phyloP scores from a whole-genome alignment of 805 yeast genomes.

The Candida wancherniae region DNA sequence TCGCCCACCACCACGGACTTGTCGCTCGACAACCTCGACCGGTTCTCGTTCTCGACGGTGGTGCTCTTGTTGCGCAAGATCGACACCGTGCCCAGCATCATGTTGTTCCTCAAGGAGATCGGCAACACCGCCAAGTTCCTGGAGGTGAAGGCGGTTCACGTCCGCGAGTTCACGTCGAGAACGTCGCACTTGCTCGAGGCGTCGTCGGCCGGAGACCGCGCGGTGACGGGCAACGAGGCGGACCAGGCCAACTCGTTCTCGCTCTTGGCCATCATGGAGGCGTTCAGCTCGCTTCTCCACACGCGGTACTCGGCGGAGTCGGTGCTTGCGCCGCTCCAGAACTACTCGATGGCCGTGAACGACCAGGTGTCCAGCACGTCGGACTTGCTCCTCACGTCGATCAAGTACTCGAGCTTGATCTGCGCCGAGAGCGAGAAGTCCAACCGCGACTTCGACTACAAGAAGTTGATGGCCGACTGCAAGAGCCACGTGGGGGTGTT shows the following conservation, averaged over 20 bases:
- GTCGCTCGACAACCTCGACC: conserved; percentile 16
- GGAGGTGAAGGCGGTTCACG: conserved; percentile 47
- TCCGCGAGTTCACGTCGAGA: conserved; percentile 59
- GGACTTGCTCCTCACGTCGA: conserved; percentile 25
- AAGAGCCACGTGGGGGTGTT: conserved; percentile 32
- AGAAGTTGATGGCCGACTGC: conserved; percentile 23
- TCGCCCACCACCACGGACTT: conserved; percentile 7
- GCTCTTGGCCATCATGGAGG: conserved; percentile 30
- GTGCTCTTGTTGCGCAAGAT: conserved; percentile 26
- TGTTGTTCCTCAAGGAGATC: conserved; percentile 29
- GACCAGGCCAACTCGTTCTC: conserved; percentile 29
- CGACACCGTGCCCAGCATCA: conserved; percentile 30
- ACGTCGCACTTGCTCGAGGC: conserved; percentile 69
- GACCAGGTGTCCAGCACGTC: conserved; percentile 26
- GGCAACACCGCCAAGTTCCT: conserved; percentile 16
- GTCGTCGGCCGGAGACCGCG: conserved; percentile 34
- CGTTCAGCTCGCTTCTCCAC: conserved; percentile 30
- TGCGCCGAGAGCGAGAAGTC: conserved; percentile 13
- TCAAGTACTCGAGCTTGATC: conserved; percentile 10
- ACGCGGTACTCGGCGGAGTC: conserved; percentile 25
- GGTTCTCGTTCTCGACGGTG: conserved; percentile 22
- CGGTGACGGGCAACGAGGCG: conserved; percentile 17
- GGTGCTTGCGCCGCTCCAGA: conserved; percentile 28
- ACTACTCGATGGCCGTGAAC: conserved; percentile 27
- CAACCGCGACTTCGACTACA: conserved; percentile 18